Evolutionary conservation across 2,329 filamentous ascomycete species (phyloP).

Genomic region (Fusarium tricinctum): DNA sequence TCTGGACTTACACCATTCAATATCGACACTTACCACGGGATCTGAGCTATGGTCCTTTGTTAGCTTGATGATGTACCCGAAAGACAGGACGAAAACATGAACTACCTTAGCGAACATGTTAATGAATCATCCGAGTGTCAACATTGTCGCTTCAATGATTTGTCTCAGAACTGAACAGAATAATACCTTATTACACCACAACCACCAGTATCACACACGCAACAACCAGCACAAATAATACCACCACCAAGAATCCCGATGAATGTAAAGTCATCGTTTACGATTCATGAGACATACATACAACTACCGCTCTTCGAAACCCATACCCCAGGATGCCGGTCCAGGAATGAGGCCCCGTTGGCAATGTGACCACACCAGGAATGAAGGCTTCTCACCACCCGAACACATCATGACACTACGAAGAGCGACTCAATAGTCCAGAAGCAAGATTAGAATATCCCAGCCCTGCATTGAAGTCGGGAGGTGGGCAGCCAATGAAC

Average conservation of each 20-base stretch:
- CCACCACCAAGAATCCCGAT: neutral
- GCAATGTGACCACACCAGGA: slow-evolving; percentile 33
- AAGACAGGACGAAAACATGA: neutral
- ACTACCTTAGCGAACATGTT: neutral
- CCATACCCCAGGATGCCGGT: slow-evolving; percentile 28
- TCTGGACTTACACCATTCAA: neutral
- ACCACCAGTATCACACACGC: neutral
- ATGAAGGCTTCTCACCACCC: slow-evolving; percentile 13
- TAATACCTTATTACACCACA: slow-evolving; percentile 1
- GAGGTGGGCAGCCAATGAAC: neutral
- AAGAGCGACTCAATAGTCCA: slow-evolving; percentile 11
- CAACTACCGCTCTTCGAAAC: slow-evolving; percentile 7
- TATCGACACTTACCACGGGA: neutral
- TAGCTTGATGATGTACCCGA: neutral
- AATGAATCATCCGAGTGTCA: neutral
- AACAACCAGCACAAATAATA: neutral
- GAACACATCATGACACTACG: slow-evolving; percentile 20
- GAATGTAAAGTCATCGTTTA: neutral
- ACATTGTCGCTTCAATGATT: neutral
- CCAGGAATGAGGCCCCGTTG: slow-evolving; percentile 29
- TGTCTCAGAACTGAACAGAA: slow-evolving; percentile 10
- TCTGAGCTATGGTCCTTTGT: neutral
- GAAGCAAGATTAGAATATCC: slow-evolving; percentile 6
- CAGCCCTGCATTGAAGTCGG: slow-evolving; percentile 1
- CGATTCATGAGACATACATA: slow-evolving; percentile 22